Evolutionary conservation across 345 rosid genomes (phyloP).

Genomic region (Salix arbutifolia): DNA sequence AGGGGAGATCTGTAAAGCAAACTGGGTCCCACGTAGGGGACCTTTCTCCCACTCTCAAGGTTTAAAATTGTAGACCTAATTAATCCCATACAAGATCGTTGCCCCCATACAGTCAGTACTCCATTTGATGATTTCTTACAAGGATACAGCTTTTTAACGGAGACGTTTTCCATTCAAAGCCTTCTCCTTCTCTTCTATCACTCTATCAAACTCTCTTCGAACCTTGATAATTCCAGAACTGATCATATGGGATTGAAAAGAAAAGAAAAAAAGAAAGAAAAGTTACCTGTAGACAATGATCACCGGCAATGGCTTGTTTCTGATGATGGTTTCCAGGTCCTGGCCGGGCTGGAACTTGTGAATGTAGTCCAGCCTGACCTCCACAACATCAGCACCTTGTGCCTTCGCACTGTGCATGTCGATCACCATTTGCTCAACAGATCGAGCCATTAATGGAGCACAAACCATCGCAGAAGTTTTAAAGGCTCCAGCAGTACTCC

Average conservation of each 20-base stretch:
- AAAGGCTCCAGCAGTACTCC: conserved; percentile 6
- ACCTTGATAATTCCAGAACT: neutral
- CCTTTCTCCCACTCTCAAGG: no score
- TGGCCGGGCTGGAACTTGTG: conserved; percentile 34
- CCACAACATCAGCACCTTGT: conserved; percentile 50
- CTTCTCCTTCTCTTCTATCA: neutral
- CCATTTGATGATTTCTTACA: no score
- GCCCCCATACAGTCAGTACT: no score
- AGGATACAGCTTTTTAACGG: neutral
- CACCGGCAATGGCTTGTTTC: conserved; percentile 43
- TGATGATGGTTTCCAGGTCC: conserved; percentile 43
- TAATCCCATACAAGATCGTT: no score
- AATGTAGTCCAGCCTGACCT: conserved; percentile 48
- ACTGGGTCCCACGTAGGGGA: no score
- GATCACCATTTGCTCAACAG: conserved; percentile 38
- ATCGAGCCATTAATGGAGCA: conserved; percentile 38
- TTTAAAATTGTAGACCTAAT: neutral
- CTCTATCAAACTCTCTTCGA: neutral
- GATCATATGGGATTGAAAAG: neutral
- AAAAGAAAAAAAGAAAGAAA: neutral
- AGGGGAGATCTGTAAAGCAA: neutral
- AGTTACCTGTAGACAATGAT: conserved; percentile 40
- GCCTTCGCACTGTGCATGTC: conserved; percentile 43
- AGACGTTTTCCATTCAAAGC: neutral
- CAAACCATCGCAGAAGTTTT: conserved; percentile 25